Evolutionary conservation across 2,329 filamentous ascomycete genomes (phyloP).

Genomic region (Sclerotinia glacialis): DNA sequence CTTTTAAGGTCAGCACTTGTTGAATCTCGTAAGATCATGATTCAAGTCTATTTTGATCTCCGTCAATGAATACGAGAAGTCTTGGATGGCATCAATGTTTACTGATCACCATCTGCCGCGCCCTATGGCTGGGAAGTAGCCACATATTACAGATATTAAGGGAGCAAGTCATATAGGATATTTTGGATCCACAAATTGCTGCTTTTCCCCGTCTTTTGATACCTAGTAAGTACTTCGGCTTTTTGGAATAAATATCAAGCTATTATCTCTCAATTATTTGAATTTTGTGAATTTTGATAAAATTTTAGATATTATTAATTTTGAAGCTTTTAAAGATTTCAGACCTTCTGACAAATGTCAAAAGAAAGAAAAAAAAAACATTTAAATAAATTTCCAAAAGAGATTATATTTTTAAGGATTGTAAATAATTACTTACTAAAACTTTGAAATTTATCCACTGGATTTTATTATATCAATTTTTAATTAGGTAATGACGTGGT

Average conservation of each 20-base stretch:
- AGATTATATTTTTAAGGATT: too few relatives aligned
- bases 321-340: too few relatives aligned
- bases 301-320: too few relatives aligned
- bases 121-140: neutral
- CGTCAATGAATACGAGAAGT: slow-evolving; percentile 11
- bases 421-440: neutral
- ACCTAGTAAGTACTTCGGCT: too few relatives aligned
- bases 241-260: too few relatives aligned
- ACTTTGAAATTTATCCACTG: neutral
- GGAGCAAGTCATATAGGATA: too few relatives aligned
- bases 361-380: too few relatives aligned
- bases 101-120: slow-evolving; percentile 2
- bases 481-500: neutral
- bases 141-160: neutral
- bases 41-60: neutral
- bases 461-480: neutral
- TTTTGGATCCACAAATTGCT: too few relatives aligned
- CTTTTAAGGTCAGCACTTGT: neutral
- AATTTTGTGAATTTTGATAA: too few relatives aligned
- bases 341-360: too few relatives aligned
- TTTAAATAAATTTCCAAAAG: too few relatives aligned
- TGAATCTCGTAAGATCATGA: neutral
- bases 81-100: neutral
- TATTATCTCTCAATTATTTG: too few relatives aligned
- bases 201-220: neutral